Conservation (phyloP, 768 basidiomycete genomes). For the Phanerodontia chrysosporium region DNA sequence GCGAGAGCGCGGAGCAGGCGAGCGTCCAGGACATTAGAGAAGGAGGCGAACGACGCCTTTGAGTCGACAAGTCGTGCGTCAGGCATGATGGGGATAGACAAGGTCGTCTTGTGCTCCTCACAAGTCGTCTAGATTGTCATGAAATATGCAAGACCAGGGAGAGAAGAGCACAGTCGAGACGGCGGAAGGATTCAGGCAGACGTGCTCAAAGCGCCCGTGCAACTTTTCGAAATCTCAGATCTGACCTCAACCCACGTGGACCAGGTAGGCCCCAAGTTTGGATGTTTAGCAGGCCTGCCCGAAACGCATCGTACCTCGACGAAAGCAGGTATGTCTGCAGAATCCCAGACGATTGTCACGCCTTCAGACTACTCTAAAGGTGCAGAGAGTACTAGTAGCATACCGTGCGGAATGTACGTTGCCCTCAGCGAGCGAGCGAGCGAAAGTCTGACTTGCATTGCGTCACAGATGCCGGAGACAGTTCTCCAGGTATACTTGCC, state of each 20-base stretch:
- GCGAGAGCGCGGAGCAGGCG: constrained; percentile 87
- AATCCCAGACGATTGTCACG: constrained; percentile 3
- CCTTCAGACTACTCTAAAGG: constrained; percentile 6
- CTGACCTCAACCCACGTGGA: not conserved
- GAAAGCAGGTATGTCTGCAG: constrained; percentile 5
- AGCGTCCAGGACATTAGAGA: constrained; percentile 78
- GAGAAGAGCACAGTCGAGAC: not conserved
- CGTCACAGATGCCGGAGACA: constrained; percentile 63
- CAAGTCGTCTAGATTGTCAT: not conserved
- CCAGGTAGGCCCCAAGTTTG: not conserved
- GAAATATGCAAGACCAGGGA: not conserved
- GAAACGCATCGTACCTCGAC: not conserved
- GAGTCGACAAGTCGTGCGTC: constrained; percentile 27
- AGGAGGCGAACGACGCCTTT: constrained; percentile 38
- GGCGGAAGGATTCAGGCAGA: not conserved
- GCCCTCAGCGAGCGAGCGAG: not conserved
- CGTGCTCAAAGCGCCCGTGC: not conserved
- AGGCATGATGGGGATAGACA: constrained; percentile 15
- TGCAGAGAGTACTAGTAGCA: constrained; percentile 15
- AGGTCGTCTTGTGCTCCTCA: not conserved
- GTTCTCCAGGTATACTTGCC: constrained; percentile 77
- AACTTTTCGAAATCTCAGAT: constrained; percentile 6
- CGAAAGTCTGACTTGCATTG: constrained; percentile 3
- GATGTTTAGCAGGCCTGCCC: not conserved
- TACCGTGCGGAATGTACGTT: constrained; percentile 23